These are phyloP conservation scores for Pseudogymnoascus sp. DNA, from an alignment of 2,329 filamentous ascomycete genomes.

Conservation along the genomic window DNA sequence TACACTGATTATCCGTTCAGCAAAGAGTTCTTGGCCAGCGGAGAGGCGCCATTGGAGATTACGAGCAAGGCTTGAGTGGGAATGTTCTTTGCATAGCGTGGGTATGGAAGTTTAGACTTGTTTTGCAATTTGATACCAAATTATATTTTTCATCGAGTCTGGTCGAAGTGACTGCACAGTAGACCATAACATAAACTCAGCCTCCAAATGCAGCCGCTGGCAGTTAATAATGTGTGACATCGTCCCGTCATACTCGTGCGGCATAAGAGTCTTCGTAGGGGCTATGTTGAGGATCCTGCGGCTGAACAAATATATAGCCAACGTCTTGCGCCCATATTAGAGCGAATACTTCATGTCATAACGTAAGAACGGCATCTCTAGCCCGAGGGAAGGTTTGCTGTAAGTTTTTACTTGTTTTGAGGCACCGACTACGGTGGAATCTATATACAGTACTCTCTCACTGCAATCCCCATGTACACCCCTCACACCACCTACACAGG, in stretches of 20 bases:
- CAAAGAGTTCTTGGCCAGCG: conserved; percentile 18
- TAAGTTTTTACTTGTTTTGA: background rate
- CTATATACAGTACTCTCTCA: background rate
- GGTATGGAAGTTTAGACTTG: background rate
- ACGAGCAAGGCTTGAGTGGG: background rate
- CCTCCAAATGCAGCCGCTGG: too few species aligned
- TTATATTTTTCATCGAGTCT: background rate
- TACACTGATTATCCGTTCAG: conserved; percentile 24
- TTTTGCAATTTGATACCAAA: background rate
- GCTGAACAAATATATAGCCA: too few species aligned
- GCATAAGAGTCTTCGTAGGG: background rate
- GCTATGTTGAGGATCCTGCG: too few species aligned
- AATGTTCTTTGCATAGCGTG: background rate
- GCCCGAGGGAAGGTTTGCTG: background rate
- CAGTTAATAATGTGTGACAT: background rate
- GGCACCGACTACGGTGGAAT: background rate
- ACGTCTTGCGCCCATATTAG: too few species aligned
- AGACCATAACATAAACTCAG: background rate
- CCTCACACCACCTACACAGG: background rate
- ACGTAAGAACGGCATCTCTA: too few species aligned
- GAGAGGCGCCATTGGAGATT: background rate
- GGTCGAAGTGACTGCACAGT: background rate
- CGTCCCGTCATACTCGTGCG: background rate
- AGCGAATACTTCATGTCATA: too few species aligned
- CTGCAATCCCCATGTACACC: background rate